Conservation (phyloP, 1,284 basidiomycete genomes). For the Ustilago nuda region DNA sequence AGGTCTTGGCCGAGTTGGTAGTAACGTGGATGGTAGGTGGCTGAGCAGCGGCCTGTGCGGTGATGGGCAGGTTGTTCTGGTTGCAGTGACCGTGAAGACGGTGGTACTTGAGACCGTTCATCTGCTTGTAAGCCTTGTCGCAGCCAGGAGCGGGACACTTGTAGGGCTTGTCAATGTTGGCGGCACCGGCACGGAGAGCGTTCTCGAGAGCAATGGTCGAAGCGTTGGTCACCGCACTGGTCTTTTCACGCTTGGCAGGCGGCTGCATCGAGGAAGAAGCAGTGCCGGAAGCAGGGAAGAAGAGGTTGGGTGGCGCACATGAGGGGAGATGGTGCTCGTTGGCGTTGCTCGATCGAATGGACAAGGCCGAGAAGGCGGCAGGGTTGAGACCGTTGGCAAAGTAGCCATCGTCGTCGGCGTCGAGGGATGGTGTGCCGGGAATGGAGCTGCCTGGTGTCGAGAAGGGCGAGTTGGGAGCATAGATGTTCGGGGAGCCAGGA, state of each 20-base stretch:
- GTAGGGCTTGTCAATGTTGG: conserved; percentile 81
- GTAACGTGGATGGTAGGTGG: conserved; percentile 46
- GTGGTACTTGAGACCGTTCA: conserved; percentile 96
- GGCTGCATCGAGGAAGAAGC: conserved; percentile 47
- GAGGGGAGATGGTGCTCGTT: conserved; percentile 67
- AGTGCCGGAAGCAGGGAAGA: conserved; percentile 66
- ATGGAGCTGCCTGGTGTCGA: conserved; percentile 66
- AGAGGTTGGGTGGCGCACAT: conserved; percentile 68
- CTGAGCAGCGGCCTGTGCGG: conserved; percentile 46
- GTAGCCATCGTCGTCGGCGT: conserved; percentile 60
- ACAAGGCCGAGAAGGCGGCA: conserved; percentile 64
- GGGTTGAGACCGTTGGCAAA: conserved; percentile 59
- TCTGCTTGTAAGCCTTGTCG: conserved; percentile 99
- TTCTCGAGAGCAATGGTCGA: conserved; percentile 42
- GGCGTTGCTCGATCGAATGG: conserved; percentile 53
- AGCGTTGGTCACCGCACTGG: conserved; percentile 37
- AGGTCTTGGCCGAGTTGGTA: conserved; percentile 38
- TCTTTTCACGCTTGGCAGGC: conserved; percentile 63
- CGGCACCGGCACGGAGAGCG: conserved; percentile 32
- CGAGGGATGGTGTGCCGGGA: conserved; percentile 61
- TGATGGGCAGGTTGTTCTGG: conserved; percentile 61
- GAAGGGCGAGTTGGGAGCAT: conserved; percentile 66
- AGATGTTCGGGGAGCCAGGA: conserved; percentile 59
- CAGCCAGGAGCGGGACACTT: conserved; percentile 95
- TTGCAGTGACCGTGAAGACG: conserved; percentile 89